Base-by-base conservation (phyloP, 331 rosid genomes). In the Pyracantha coccinea region DNA sequence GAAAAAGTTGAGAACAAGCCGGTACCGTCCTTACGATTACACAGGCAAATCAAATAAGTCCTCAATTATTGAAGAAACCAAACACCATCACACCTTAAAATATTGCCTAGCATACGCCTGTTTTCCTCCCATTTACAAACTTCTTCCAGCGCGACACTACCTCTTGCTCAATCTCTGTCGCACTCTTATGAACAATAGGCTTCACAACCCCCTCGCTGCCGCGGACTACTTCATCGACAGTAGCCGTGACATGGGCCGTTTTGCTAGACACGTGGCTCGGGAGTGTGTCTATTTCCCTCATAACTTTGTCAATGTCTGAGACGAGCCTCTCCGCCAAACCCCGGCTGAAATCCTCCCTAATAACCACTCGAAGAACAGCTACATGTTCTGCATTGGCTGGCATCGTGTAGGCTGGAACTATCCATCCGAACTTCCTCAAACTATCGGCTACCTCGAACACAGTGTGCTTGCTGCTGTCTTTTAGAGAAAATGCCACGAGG, bases 351-450 rank as follows among this genome's bases (percentile, higher is more conserved):
- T 93, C 98, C 81, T 93, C 98, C 82, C 98, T 74, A 61, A 93
- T 67, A 69, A 93, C 98, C 54, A 93, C 96, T 1, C 98, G 78
- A 14, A 93, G 91, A 50, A 93, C 96, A 0, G 94, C 89, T 0
- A 93, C 32, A 69, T 88, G 84, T 58, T 93, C 71, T 1, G 93
- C 97, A 1, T 93, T 70, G 0, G 93, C 69, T 0, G 98, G 97
- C 97, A 93, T 91, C 8, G 92, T 84, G 65, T 93, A 93, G 54
- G 98, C 98, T 0, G 98, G 98, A 75, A 93, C 96, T 27, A 89
- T 91, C 97, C 97, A 93, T 47, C 97, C 90, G 0, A 41, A 93
- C 80, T 73, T 86, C 68, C 92, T 86, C 64, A 91, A 73, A 33
- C 75, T 75, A 60, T 91, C 97, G 2, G 98, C 27, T 71, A 93